phyloP scores from a whole-genome alignment of 83 land plant species.

The Diphasiastrum complanatum region DNA sequence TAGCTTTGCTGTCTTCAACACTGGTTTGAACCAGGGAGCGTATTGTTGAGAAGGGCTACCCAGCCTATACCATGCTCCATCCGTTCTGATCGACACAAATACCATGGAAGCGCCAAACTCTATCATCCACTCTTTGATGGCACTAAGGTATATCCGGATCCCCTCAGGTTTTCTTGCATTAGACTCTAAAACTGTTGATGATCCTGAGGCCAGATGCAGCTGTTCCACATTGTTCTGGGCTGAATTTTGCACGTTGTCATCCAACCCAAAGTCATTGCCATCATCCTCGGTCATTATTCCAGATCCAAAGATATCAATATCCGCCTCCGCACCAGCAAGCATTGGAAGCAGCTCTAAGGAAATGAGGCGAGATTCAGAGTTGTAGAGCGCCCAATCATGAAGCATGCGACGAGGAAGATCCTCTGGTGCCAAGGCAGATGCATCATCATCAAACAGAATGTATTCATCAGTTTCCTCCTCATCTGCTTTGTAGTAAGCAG shows the following conservation, averaged over 20 bases:
- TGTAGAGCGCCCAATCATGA: slow-evolving; percentile 90
- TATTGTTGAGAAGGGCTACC: slow-evolving; percentile 89
- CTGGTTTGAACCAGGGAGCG: slow-evolving; percentile 81
- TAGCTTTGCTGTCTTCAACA: slow-evolving; percentile 73
- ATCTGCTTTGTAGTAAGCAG: slow-evolving; percentile 68
- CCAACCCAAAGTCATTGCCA: slow-evolving; percentile 63
- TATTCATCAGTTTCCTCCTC: slow-evolving; percentile 77
- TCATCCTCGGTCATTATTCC: slow-evolving; percentile 84
- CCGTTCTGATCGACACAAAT: slow-evolving; percentile 78
- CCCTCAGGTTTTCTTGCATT: slow-evolving; percentile 38
- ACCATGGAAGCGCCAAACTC: slow-evolving; percentile 86
- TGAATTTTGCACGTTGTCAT: too few relatives aligned
- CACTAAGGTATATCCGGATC: slow-evolving; percentile 76
- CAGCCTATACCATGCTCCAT: slow-evolving; percentile 91
- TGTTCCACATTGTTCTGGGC: too few relatives aligned
- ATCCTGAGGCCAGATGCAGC: too few relatives aligned
- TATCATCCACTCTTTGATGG: slow-evolving; percentile 96
- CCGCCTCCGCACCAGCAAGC: slow-evolving; percentile 76
- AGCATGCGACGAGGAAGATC: slow-evolving; percentile 69
- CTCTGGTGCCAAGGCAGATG: slow-evolving; percentile 29
- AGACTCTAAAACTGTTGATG: too few relatives aligned
- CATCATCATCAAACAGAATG: slow-evolving; percentile 56
- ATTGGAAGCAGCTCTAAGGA: slow-evolving; percentile 91
- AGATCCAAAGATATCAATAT: slow-evolving; percentile 81
- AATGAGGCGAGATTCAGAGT: slow-evolving; percentile 78